These are phyloP conservation scores for Globisporangium recalcitrans DNA, from an alignment of 352 stramenopile species.

Conservation along the genomic window DNA sequence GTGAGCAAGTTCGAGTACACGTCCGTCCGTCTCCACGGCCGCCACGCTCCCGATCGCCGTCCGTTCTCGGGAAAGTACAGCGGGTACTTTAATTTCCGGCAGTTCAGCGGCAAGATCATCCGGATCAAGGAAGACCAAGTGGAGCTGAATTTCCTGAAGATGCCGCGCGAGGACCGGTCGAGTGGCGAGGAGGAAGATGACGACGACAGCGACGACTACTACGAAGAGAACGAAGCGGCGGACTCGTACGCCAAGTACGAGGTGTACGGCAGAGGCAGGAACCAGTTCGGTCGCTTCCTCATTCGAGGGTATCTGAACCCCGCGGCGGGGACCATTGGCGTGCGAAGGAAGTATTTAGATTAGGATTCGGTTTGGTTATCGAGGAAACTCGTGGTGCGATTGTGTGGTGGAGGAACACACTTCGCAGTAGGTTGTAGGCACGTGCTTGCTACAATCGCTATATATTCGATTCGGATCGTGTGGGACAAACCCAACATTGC, in stretches of 20 bases:
- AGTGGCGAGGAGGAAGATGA: constrained; percentile 19
- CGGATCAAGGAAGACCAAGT: constrained; percentile 59
- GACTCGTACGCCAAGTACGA: constrained; percentile 31
- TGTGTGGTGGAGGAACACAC: not conserved
- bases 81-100: constrained; percentile 67
- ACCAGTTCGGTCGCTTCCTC: constrained; percentile 61
- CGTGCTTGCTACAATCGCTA: too few species aligned
- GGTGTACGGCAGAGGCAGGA: constrained; percentile 64
- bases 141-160: constrained; percentile 58
- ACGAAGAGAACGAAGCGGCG: constrained; percentile 21
- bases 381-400: not conserved
- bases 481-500: too few species aligned
- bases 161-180: constrained; percentile 21
- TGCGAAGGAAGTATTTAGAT: constrained; percentile 62
- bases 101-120: constrained; percentile 56
- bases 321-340: constrained; percentile 33
- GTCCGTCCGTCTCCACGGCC: constrained; percentile 29
- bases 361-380: constrained; percentile 1
- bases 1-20: constrained; percentile 71
- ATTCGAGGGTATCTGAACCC: constrained; percentile 59
- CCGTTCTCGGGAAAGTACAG: constrained; percentile 64
- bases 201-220: constrained; percentile 22
- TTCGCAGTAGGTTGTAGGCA: not conserved
- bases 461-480: too few species aligned
- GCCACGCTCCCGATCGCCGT: constrained; percentile 33